Conservation (phyloP, 2,329 filamentous ascomycete genomes). For the Fusarium udum region DNA sequence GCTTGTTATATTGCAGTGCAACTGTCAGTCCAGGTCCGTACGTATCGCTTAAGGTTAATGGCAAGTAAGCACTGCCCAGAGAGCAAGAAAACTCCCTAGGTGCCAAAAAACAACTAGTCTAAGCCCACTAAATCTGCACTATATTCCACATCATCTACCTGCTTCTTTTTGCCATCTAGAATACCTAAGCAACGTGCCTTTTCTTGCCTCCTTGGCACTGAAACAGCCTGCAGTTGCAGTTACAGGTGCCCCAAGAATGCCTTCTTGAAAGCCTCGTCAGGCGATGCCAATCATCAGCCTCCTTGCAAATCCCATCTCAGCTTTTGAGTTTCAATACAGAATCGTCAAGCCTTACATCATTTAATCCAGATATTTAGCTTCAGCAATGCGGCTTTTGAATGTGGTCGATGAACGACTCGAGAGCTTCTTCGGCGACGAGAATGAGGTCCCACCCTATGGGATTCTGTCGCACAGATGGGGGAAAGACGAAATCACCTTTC, state of each 20-base stretch:
- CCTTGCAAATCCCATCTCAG: background rate
- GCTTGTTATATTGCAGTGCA: background rate
- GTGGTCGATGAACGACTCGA: constrained; percentile 30
- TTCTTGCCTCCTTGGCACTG: background rate
- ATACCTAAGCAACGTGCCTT: background rate
- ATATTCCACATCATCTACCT: fast-evolving
- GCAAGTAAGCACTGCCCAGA: background rate
- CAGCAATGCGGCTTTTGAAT: constrained; percentile 45
- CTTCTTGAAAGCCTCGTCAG: background rate
- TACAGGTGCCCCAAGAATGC: background rate
- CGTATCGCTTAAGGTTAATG: background rate
- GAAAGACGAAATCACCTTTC: constrained; percentile 43
- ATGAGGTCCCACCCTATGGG: constrained; percentile 41
- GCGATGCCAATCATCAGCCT: constrained; percentile 2
- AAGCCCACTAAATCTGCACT: no score
- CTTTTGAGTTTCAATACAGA: background rate
- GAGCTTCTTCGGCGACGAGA: constrained; percentile 30
- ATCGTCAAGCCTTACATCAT: background rate
- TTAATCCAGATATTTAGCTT: background rate
- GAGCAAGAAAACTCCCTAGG: background rate
- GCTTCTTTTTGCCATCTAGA: background rate
- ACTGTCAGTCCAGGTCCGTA: background rate
- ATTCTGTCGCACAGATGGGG: constrained; percentile 52
- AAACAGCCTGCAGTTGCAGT: no score
- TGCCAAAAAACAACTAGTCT: background rate